phyloP scores from a whole-genome alignment of 805 yeast genomes.

The Kuraishia piskuri region DNA sequence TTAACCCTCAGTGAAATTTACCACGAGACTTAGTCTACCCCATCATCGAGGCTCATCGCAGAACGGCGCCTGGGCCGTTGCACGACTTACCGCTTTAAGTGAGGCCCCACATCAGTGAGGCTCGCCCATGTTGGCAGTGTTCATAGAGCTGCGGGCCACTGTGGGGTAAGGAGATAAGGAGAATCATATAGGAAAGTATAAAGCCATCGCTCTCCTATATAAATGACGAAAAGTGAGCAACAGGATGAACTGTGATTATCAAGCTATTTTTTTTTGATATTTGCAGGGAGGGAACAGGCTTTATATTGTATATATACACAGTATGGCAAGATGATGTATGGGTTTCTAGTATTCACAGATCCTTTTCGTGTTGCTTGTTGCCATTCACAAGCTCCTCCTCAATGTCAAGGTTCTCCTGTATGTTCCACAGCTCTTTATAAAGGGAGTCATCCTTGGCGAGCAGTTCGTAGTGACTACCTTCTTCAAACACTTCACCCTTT shows the following conservation, averaged over 20 bases:
- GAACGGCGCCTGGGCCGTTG: neutral
- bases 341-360: neutral
- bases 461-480: conserved; percentile 71
- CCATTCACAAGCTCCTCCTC: conserved; percentile 1
- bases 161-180: too few species aligned
- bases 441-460: conserved; percentile 47
- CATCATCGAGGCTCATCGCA: neutral
- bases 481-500: conserved; percentile 75
- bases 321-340: neutral
- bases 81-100: neutral
- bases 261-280: neutral
- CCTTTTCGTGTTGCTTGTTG: neutral
- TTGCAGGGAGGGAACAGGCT: neutral
- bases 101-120: neutral
- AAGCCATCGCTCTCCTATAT: too few species aligned
- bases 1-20: too few species aligned
- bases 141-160: too few species aligned
- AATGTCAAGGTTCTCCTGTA: conserved; percentile 69
- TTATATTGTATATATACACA: neutral
- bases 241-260: too few species aligned
- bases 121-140: too few species aligned
- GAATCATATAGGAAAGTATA: too few species aligned
- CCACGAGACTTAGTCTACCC: neutral
- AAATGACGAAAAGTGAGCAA: too few species aligned
- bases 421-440: conserved; percentile 80